Evolutionary conservation across 148 eudicot species (phyloP).

Genomic region (Amaranthus hypochondriacus): DNA sequence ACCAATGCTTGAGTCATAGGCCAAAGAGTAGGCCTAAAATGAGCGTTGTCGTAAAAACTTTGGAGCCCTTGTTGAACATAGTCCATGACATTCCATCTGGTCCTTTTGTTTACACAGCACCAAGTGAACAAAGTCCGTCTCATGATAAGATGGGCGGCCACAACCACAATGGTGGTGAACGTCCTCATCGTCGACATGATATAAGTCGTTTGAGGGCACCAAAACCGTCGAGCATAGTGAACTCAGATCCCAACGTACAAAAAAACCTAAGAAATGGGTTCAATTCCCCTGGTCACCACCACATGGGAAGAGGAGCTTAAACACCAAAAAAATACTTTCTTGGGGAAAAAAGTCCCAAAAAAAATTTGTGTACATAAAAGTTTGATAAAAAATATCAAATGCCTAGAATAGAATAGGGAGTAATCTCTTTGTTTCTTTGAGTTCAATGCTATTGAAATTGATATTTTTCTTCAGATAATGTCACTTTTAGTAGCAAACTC

Average conservation of each 20-base stretch:
- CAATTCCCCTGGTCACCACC: slow-evolving; percentile 37
- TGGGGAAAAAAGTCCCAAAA: not conserved
- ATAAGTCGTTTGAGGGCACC: slow-evolving; percentile 37
- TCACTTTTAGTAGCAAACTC: too few species aligned
- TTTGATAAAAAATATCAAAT: slow-evolving; percentile 11
- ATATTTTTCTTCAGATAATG: too few species aligned
- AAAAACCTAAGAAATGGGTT: slow-evolving; percentile 32
- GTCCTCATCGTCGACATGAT: slow-evolving; percentile 26
- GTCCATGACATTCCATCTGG: slow-evolving; percentile 45
- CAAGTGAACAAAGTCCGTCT: slow-evolving; percentile 18
- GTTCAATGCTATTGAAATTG: too few species aligned
- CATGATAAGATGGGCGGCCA: slow-evolving; percentile 19
- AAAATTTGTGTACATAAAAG: slow-evolving; percentile 17
- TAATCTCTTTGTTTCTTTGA: too few species aligned
- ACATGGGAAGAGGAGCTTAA: slow-evolving; percentile 44
- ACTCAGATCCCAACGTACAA: slow-evolving; percentile 33
- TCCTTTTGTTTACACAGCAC: slow-evolving; percentile 63
- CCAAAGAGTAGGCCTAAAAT: slow-evolving; percentile 70
- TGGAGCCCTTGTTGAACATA: slow-evolving; percentile 51
- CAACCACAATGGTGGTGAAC: slow-evolving; percentile 22
- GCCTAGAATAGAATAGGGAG: slow-evolving; percentile 12
- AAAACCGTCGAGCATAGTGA: slow-evolving; percentile 26
- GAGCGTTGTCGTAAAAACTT: slow-evolving; percentile 49
- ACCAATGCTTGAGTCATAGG: slow-evolving; percentile 71
- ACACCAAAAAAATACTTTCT: not conserved